Conservation (phyloP, 1,284 basidiomycete species). For the Coniferiporia weirii region DNA sequence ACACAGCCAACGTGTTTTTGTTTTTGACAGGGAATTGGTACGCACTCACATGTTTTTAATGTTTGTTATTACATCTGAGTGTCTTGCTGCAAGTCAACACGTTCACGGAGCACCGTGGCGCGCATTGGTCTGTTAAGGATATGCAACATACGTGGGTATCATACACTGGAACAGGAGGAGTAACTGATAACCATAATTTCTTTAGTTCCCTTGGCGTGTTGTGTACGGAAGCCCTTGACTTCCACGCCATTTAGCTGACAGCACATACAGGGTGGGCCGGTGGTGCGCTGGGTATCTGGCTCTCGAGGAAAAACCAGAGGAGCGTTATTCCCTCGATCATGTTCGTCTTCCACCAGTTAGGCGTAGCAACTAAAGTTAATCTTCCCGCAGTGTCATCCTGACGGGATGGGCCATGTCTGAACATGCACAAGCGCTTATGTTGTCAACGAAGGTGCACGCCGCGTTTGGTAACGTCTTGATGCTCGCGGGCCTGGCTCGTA, state of each 20-base stretch:
- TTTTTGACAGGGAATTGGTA: conserved; percentile 50
- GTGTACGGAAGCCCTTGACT: conserved; percentile 34
- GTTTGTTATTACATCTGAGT: conserved; percentile 6
- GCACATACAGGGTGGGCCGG: conserved; percentile 79
- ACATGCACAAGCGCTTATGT: conserved; percentile 80
- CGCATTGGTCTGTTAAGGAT: conserved; percentile 83
- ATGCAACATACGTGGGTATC: conserved; percentile 84
- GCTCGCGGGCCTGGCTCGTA: conserved; percentile 75
- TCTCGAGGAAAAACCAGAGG: conserved; percentile 76
- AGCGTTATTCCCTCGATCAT: conserved; percentile 82
- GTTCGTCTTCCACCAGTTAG: conserved; percentile 37
- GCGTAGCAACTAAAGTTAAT: conserved; percentile 16
- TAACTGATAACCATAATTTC: not conserved
- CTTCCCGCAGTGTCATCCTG: conserved; percentile 60
- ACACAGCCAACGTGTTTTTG: not conserved
- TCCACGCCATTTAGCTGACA: conserved; percentile 9
- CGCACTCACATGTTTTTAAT: conserved; percentile 21
- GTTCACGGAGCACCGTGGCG: conserved; percentile 87
- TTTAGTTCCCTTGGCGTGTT: conserved; percentile 53
- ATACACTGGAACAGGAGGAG: not conserved
- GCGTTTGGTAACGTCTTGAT: conserved; percentile 85
- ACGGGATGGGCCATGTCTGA: conserved; percentile 96
- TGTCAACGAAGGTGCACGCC: conserved; percentile 82
- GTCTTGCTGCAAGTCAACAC: conserved; percentile 65
- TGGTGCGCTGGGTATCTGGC: conserved; percentile 82